A percentile compares a stretch with the other conserved stretches of the same genome.
phyloP scores from a whole-genome alignment of 1,284 basidiomycete genomes.

The Fomitiporia mediterranea region DNA sequence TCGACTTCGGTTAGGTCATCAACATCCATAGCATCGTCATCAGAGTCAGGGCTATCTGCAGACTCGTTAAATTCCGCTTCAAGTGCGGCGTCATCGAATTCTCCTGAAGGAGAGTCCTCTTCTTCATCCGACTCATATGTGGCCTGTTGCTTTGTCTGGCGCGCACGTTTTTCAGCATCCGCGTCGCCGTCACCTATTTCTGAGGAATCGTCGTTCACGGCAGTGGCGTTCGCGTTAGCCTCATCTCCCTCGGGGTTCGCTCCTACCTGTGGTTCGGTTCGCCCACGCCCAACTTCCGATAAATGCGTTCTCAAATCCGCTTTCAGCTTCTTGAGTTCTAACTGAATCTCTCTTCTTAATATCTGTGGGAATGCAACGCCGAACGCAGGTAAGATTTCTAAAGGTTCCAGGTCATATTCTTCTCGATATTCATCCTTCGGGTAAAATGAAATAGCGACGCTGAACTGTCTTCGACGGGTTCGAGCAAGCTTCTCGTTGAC shows the following conservation, averaged over 20 bases:
- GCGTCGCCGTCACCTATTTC: conserved; percentile 68
- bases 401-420: conserved; percentile 79
- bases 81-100: conserved; percentile 57
- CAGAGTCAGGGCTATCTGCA: conserved; percentile 43
- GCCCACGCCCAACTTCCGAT: conserved; percentile 79
- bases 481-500: conserved; percentile 79
- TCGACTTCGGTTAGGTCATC: conserved; percentile 49
- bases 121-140: conserved; percentile 52
- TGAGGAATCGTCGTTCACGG: conserved; percentile 47
- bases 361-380: conserved; percentile 76
- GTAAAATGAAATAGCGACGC: conserved; percentile 82
- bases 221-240: conserved; percentile 43
- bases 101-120: conserved; percentile 46
- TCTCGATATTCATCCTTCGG: conserved; percentile 79
- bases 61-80: conserved; percentile 61
- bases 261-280: conserved; percentile 36
- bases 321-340: conserved; percentile 84
- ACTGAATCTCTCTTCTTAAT: conserved; percentile 82
- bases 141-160: conserved; percentile 44
- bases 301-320: conserved; percentile 81
- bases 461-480: conserved; percentile 79
- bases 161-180: conserved; percentile 51
- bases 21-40: conserved; percentile 63
- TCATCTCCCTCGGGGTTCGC: conserved; percentile 43
- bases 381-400: conserved; percentile 75